Percentiles rank a stretch among this genome's conserved stretches.
Conservation (phyloP, 441 rosid species). For the Kokia cookei region DNA sequence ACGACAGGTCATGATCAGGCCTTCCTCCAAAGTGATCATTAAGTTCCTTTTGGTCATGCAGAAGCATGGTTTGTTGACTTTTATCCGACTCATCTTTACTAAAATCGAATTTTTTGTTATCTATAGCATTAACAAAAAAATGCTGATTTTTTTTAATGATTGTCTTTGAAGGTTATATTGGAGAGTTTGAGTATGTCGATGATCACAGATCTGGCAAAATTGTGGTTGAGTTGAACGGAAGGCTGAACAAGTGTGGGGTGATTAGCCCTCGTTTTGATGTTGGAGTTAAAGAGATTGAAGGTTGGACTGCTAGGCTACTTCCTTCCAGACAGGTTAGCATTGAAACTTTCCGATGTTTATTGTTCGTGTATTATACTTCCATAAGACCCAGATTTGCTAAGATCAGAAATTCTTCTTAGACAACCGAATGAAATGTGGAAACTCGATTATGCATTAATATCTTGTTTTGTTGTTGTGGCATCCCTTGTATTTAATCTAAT, state of each 20-base stretch:
- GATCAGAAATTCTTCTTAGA: not conserved
- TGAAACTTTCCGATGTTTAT: not conserved
- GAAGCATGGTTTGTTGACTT: conserved; percentile 43
- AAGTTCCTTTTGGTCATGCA: conserved; percentile 69
- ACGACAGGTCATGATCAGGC: conserved; percentile 65
- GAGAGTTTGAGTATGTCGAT: conserved; percentile 64
- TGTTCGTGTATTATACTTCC: not conserved
- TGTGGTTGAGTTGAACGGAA: conserved; percentile 64
- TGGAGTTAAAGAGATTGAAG: conserved; percentile 57
- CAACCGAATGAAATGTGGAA: not conserved
- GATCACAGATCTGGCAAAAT: conserved; percentile 69
- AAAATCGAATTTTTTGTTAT: not conserved
- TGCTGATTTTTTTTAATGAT: not conserved
- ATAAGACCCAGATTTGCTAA: not conserved
- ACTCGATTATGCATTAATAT: not conserved
- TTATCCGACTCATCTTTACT: not conserved
- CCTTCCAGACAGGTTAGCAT: conserved; percentile 58
- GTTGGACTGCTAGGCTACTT: conserved; percentile 63
- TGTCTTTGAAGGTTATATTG: conserved; percentile 42
- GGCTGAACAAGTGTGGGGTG: conserved; percentile 63
- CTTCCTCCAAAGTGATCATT: conserved; percentile 63
- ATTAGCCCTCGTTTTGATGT: conserved; percentile 63
- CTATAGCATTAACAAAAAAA: not conserved
- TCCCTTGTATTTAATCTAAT: not conserved
- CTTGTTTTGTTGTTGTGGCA: not conserved